These are phyloP conservation scores for Psidium friedrichsthalianum DNA, from an alignment of 345 rosid genomes.

Conservation along the genomic window DNA sequence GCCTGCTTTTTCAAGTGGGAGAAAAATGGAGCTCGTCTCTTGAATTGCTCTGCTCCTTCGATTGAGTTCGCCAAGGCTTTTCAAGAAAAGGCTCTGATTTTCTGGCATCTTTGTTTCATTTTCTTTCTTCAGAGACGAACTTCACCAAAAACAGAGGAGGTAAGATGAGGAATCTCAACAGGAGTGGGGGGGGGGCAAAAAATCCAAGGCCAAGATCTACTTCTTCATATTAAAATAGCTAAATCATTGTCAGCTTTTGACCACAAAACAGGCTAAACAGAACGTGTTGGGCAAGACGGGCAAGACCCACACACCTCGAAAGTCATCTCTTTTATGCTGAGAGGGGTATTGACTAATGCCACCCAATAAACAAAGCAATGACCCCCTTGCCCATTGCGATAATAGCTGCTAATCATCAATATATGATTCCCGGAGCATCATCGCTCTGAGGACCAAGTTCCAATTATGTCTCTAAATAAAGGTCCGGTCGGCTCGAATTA, in stretches of 20 bases:
- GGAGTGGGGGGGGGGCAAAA: too few species aligned
- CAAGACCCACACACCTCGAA: background rate
- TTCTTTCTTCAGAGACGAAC: too few species aligned
- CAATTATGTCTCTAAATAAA: background rate
- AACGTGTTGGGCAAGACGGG: background rate
- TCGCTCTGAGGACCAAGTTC: background rate
- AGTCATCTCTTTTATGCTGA: background rate
- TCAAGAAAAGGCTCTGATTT: background rate
- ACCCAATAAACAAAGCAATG: background rate
- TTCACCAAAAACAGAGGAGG: too few species aligned
- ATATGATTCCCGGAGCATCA: background rate
- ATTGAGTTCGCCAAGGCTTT: background rate
- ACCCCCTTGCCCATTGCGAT: background rate
- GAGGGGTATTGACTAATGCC: background rate
- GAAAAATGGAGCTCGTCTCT: background rate
- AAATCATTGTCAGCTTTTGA: background rate
- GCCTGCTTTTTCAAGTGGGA: background rate
- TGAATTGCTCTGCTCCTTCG: background rate
- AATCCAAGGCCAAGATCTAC: too few species aligned
- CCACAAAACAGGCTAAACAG: background rate
- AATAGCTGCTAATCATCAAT: background rate
- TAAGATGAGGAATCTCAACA: too few species aligned
- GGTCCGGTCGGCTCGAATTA: background rate
- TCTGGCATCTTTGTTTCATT: too few species aligned
- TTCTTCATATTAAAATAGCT: background rate